Evolutionary conservation across 805 yeast species (phyloP).

Genomic region (Candida qinlingensis): DNA sequence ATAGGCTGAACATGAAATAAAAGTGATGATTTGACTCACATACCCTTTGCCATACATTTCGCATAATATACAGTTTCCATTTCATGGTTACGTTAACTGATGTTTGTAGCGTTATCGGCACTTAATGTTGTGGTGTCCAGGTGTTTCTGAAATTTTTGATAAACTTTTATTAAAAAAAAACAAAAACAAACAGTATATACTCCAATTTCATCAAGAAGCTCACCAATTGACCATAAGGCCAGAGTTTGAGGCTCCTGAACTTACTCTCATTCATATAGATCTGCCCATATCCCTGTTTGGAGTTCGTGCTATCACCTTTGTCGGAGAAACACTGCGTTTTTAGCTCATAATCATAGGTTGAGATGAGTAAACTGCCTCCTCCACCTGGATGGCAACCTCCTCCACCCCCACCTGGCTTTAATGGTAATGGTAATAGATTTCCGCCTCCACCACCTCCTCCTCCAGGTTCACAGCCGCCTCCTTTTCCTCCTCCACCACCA

Average conservation of each 20-base stretch:
- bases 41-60: no score
- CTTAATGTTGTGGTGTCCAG: background rate
- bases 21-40: no score
- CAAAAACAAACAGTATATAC: background rate
- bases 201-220: no score
- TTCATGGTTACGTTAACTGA: no score
- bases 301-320: no score
- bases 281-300: no score
- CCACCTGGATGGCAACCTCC: slow-evolving; percentile 29
- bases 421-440: slow-evolving; percentile 12
- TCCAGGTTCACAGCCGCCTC: slow-evolving; percentile 24
- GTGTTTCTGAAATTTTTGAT: background rate
- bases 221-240: background rate
- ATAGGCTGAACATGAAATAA: slow-evolving; percentile 35
- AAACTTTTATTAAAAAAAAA: background rate
- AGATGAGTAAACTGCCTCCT: slow-evolving; percentile 15
- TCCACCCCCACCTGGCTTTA: slow-evolving; percentile 24
- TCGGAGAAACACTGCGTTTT: background rate
- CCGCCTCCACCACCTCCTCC: slow-evolving; percentile 28
- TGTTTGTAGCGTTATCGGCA: no score
- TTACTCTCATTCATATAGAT: no score
- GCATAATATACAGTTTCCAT: no score
- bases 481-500: slow-evolving; percentile 29
- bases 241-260: no score
- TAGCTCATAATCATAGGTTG: background rate